phyloP scores from a whole-genome alignment of 2,329 filamentous ascomycete genomes.

The Colletotrichum spaethianum region DNA sequence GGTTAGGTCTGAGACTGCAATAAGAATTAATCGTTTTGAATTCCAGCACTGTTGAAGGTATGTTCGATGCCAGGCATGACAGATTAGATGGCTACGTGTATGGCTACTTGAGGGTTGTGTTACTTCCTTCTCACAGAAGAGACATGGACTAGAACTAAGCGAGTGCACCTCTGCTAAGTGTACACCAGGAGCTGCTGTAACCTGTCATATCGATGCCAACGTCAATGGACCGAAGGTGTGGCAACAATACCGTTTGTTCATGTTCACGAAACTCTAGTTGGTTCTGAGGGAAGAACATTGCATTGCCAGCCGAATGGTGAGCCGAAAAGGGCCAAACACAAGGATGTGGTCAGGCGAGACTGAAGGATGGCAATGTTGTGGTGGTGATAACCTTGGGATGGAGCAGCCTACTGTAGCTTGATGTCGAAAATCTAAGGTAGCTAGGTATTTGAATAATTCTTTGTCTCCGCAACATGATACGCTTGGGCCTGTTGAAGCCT shows the following conservation, averaged over 20 bases:
- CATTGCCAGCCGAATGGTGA: background rate
- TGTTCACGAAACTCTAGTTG: background rate
- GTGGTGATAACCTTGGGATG: background rate
- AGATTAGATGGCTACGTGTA: background rate
- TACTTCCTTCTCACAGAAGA: background rate
- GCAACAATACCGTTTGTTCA: rapidly evolving
- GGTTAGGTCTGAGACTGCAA: background rate
- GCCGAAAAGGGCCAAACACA: too few species aligned
- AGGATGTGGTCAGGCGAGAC: too few species aligned
- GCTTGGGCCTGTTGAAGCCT: background rate
- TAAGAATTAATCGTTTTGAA: background rate
- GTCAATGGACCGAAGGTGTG: background rate
- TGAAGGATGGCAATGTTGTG: background rate
- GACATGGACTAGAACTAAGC: rapidly evolving
- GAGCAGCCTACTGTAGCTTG: too few species aligned
- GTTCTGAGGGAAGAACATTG: background rate
- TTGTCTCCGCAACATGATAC: background rate
- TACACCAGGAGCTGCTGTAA: background rate
- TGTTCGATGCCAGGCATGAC: background rate
- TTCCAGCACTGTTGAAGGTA: background rate
- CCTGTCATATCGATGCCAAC: background rate
- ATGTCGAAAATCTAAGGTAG: background rate
- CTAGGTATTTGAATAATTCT: background rate
- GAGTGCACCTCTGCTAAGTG: background rate
- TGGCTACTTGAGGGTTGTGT: background rate